Conservation (phyloP, 371 early-diverging fungal species). For the Mycotypha africana region DNA sequence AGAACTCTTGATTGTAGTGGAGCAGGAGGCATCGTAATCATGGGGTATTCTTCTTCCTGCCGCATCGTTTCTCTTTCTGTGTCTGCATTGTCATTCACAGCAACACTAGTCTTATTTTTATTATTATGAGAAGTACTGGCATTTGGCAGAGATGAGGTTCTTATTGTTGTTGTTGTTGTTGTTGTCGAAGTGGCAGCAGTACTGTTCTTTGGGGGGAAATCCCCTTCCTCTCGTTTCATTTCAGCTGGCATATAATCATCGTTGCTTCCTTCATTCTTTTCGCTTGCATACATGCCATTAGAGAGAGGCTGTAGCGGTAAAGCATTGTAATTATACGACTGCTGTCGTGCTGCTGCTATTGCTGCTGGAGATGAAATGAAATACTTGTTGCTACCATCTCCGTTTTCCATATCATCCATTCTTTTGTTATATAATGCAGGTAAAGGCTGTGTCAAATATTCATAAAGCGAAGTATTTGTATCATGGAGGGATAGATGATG, state of each 20-base stretch:
- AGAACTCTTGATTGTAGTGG: constrained; percentile 1
- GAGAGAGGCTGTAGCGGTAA: constrained; percentile 13
- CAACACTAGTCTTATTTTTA: too few relatives aligned
- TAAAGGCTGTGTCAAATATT: constrained; percentile 10
- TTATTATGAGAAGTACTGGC: neutral
- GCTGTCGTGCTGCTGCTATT: neutral
- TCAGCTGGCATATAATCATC: too few relatives aligned
- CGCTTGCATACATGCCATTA: too few relatives aligned
- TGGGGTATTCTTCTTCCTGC: neutral
- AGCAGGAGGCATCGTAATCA: constrained; percentile 3
- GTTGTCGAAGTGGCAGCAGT: neutral
- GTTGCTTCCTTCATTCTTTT: too few relatives aligned
- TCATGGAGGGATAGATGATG: too few relatives aligned
- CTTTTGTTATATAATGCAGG: constrained; percentile 9
- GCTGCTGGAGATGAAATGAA: too few relatives aligned
- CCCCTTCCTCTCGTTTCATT: too few relatives aligned
- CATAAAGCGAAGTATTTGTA: constrained; percentile 3
- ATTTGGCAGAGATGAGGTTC: neutral
- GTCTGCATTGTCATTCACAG: neutral
- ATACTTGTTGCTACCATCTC: too few relatives aligned
- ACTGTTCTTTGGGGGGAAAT: too few relatives aligned
- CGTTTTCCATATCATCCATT: constrained; percentile 9
- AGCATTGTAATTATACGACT: constrained; percentile 12
- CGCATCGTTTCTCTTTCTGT: too few relatives aligned
- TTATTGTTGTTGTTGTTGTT: neutral